Evolutionary conservation across 768 basidiomycete genomes (phyloP).

Genomic region (Lactarius hatsudake): DNA sequence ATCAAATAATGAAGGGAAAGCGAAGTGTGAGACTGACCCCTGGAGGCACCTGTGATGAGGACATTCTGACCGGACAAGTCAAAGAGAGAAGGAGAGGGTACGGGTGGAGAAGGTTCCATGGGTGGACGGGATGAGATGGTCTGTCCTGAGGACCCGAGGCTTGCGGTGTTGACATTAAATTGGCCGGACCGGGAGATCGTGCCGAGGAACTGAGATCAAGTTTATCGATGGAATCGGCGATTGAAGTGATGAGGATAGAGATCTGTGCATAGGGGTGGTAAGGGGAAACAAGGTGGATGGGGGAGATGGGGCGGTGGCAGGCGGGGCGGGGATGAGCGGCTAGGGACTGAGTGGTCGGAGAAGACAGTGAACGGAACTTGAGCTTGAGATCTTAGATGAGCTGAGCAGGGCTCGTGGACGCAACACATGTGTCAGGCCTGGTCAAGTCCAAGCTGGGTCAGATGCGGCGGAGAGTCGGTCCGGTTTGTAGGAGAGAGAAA

Average conservation of each 20-base stretch:
- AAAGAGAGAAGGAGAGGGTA: slow-evolving; percentile 58
- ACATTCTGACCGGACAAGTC: slow-evolving; percentile 63
- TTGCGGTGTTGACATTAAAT: background rate
- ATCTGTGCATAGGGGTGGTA: background rate
- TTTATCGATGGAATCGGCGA: background rate
- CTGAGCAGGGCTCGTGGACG: background rate
- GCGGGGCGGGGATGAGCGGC: slow-evolving; percentile 13
- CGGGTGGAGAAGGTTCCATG: slow-evolving; percentile 55
- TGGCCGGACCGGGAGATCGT: slow-evolving; percentile 14
- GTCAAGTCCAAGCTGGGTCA: background rate
- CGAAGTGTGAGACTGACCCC: slow-evolving; percentile 47
- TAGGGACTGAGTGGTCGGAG: slow-evolving; percentile 4
- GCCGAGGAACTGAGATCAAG: slow-evolving; percentile 9
- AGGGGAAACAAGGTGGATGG: background rate
- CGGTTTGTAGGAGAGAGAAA: slow-evolving; percentile 11
- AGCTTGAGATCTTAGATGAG: slow-evolving; percentile 8
- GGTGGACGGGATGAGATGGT: background rate
- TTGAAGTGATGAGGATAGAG: background rate
- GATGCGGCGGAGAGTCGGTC: slow-evolving; percentile 22
- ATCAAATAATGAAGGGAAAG: slow-evolving; percentile 6
- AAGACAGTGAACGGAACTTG: slow-evolving; percentile 5
- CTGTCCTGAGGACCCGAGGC: background rate
- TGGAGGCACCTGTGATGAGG: slow-evolving; percentile 77
- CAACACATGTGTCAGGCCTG: background rate
- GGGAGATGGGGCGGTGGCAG: background rate